Percentiles rank a stretch among this genome's conserved stretches.
phyloP scores from a whole-genome alignment of 441 rosid species.

The Pelargonium australe region DNA sequence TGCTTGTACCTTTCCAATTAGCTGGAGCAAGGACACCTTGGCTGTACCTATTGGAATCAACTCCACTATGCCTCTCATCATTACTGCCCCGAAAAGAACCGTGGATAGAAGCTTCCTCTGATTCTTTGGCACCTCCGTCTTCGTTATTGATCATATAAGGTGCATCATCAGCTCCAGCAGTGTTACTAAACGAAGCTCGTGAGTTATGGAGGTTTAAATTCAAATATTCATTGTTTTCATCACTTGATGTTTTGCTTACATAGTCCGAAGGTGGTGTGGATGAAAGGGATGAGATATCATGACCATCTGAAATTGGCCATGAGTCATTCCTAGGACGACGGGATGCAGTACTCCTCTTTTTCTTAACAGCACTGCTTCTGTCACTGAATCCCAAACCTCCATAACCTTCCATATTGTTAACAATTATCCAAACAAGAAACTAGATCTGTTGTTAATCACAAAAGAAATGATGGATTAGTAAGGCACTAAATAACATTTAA shows the following conservation, averaged over 20 bases:
- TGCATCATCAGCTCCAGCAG: constrained; percentile 21
- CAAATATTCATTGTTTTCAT: constrained; percentile 17
- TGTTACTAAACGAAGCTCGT: constrained; percentile 25
- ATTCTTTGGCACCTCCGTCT: constrained; percentile 53
- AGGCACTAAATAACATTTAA: background rate
- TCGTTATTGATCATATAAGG: constrained; percentile 39
- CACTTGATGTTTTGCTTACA: constrained; percentile 33
- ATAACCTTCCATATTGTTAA: constrained; percentile 45
- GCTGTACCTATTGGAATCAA: constrained; percentile 41
- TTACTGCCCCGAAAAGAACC: constrained; percentile 57
- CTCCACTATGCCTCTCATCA: constrained; percentile 43
- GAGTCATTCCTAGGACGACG: constrained; percentile 72
- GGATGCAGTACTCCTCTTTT: constrained; percentile 56
- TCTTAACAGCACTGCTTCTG: constrained; percentile 54
- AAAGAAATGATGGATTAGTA: background rate
- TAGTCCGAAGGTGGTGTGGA: constrained; percentile 61
- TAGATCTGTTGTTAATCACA: constrained; percentile 14
- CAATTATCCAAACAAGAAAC: constrained; percentile 13
- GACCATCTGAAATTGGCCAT: constrained; percentile 35
- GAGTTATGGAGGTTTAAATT: constrained; percentile 15
- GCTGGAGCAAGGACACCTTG: constrained; percentile 42
- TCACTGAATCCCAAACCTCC: constrained; percentile 44
- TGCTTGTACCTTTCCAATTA: constrained; percentile 27
- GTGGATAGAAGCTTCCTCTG: constrained; percentile 65
- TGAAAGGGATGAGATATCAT: constrained; percentile 52